A percentile compares a stretch with the other conserved stretches of the same genome.
Conservation (phyloP, 495 filamentous ascomycete species). For the Beverwykella pulmonaria region DNA sequence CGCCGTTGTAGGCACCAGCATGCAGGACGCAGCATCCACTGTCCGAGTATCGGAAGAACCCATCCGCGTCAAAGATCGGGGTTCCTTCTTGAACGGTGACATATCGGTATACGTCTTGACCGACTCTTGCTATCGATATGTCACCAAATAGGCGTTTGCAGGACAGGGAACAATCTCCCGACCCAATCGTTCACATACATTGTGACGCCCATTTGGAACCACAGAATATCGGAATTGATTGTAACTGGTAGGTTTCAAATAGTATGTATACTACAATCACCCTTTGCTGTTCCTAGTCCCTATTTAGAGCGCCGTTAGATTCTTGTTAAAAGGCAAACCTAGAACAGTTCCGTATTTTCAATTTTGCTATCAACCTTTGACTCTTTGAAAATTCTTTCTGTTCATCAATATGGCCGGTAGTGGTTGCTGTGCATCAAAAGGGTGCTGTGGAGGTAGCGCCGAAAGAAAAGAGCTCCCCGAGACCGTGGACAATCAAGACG, state of each 20-base stretch:
- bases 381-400: not conserved
- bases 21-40: not conserved
- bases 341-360: not conserved
- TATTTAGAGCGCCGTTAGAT: not conserved
- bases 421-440: slow-evolving; percentile 2
- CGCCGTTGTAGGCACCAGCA: not conserved
- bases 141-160: not conserved
- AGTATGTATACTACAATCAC: not conserved
- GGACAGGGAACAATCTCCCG: not conserved
- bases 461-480: slow-evolving; percentile 1
- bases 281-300: not conserved
- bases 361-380: not conserved
- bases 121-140: slow-evolving; percentile 1
- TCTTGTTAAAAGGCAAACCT: not conserved
- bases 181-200: not conserved
- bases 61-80: no score
- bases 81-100: not conserved
- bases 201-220: not conserved
- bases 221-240: not conserved
- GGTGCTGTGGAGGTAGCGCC: not conserved
- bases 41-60: not conserved
- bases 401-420: not conserved
- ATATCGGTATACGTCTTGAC: not conserved
- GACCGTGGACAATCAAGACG: not conserved
- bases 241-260: not conserved